Evolutionary conservation across 306 rosid species (phyloP), one percentile per base, ranked within the genome.

Genomic region (Medicago ruthenica): DNA sequence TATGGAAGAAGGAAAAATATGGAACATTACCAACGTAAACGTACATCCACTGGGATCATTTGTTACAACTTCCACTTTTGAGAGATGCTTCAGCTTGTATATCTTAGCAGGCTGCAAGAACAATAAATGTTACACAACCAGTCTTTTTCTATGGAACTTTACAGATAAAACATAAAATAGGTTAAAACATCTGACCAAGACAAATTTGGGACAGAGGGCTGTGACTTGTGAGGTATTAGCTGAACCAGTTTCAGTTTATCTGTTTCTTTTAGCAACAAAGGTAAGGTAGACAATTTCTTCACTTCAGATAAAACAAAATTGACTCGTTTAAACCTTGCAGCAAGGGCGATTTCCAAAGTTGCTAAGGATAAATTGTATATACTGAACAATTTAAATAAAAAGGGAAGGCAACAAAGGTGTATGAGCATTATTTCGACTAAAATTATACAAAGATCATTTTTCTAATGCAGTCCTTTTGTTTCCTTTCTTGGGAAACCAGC

Each of bases 81-180:
- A 84, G 62, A 95, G 97, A 86, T 95, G 97, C 84, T 95, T 95
- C 79, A 95, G 86, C 90, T 95, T 95, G 91, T 92, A 95, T 73
- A 89, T 67, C 84, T 95, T 95, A 62, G 97, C 99, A 71, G 97
- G 88, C 99, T 95, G 88, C 84, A 85, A 36, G 59, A 50, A 76
- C 73, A 78, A 48, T 17, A 73, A 78, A 70, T 11, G 21, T 31
- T 51, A 71, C 44, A 70, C 62, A 70, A 51, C 62, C 50, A 6
- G 40, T 67, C 72, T 21, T 67, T 39, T 67, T 42, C 57, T 3
- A 44, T 4, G 22, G 11, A 67, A n/a, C 22, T 51, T 70, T 5
- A n/a, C 48, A 57, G 54, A 42, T 40, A 78, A 72, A 14, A 57
- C 24, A 59, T 73, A 31, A 55, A 37, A 59, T 21, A 75, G 57